Percentiles rank a stretch among this genome's conserved stretches.
Evolutionary conservation across 202 grass and related monocot species (phyloP).

Genomic region (Schoenoplectus tabernaemontani): DNA sequence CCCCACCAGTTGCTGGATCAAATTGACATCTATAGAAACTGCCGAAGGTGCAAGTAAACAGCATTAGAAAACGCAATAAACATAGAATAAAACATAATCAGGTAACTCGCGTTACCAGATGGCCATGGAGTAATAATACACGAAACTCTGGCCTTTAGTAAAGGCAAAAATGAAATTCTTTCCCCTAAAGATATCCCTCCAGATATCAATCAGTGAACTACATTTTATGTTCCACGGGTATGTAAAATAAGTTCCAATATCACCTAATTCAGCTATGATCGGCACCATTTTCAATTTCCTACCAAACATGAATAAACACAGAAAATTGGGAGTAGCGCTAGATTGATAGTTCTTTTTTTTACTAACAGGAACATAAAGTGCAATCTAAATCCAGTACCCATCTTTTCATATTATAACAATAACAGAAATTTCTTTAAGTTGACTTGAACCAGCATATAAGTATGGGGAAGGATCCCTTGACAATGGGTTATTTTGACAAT

Average conservation of each 20-base stretch:
- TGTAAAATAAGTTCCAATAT: background rate
- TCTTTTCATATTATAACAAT: too few relatives aligned
- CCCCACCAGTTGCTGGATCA: conserved; percentile 52
- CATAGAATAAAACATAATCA: background rate
- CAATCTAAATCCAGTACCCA: too few relatives aligned
- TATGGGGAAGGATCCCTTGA: too few relatives aligned
- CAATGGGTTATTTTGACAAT: too few relatives aligned
- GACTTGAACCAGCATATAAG: background rate
- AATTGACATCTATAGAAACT: conserved; percentile 93
- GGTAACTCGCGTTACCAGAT: background rate
- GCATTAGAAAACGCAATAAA: background rate
- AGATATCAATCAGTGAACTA: background rate
- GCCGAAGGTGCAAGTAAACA: background rate
- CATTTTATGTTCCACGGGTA: background rate
- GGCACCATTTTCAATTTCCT: background rate
- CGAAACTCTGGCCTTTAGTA: background rate
- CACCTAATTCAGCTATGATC: background rate
- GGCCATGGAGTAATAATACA: background rate
- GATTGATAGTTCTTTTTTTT: background rate
- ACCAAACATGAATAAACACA: background rate
- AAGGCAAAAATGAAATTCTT: background rate
- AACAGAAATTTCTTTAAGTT: background rate
- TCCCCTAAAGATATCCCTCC: too few relatives aligned
- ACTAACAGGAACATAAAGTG: background rate
- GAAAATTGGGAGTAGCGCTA: background rate